Percentiles rank a stretch among this genome's conserved stretches.
Conservation (phyloP, 257 asterid genomes). For the Capsicum pubescens region DNA sequence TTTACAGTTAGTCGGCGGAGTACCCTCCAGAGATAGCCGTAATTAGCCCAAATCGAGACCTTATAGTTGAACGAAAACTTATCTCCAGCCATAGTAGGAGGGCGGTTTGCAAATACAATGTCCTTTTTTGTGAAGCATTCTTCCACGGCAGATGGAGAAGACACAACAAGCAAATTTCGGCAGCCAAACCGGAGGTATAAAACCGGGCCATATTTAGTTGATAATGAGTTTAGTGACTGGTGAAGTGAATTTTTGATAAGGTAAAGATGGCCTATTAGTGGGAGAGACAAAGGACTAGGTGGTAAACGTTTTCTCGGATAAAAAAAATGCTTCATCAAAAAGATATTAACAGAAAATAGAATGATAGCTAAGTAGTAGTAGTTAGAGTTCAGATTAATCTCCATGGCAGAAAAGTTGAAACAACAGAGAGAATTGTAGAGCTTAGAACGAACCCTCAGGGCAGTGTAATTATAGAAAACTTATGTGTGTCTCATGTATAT, state of each 20-base stretch:
- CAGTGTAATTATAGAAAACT: not conserved
- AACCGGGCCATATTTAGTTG: slow-evolving; percentile 51
- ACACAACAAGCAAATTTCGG: slow-evolving; percentile 44
- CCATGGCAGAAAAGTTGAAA: not conserved
- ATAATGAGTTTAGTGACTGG: slow-evolving; percentile 40
- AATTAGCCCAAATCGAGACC: slow-evolving; percentile 34
- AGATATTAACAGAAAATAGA: slow-evolving; percentile 12
- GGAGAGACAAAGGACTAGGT: slow-evolving; percentile 54
- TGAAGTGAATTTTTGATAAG: slow-evolving; percentile 51
- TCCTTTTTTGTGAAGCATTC: slow-evolving; percentile 69
- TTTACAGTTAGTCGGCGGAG: slow-evolving; percentile 41
- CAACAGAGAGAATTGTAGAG: not conserved
- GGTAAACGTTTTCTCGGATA: slow-evolving; percentile 35
- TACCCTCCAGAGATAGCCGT: slow-evolving; percentile 54
- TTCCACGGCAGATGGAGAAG: slow-evolving; percentile 56
- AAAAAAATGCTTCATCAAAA: slow-evolving; percentile 25
- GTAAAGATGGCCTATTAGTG: slow-evolving; percentile 64
- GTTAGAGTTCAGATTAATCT: not conserved
- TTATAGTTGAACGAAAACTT: slow-evolving; percentile 47
- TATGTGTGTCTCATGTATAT: not conserved
- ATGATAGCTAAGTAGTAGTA: not conserved
- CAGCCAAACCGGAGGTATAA: slow-evolving; percentile 51
- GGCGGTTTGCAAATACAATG: slow-evolving; percentile 53
- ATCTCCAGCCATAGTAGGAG: slow-evolving; percentile 36
- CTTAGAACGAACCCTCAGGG: not conserved